phyloP scores from a whole-genome alignment of 2,329 filamentous ascomycete species.

The Onygena corvina region DNA sequence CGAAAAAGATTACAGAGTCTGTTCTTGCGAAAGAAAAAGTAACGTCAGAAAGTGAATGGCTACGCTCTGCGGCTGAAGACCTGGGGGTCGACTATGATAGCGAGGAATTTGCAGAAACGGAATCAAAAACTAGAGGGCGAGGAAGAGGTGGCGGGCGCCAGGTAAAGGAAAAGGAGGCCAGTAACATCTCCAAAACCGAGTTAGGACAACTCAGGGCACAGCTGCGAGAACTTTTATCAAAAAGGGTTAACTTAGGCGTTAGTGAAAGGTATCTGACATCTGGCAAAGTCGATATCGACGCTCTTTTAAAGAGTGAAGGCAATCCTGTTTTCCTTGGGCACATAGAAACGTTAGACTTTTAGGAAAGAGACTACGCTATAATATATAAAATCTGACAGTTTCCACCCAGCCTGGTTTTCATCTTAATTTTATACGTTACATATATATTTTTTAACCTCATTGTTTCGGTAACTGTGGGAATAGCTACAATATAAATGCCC shows the following conservation, averaged over 20 bases:
- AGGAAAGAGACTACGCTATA: no score
- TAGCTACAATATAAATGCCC: no score
- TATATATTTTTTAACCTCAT: no score
- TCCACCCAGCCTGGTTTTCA: no score
- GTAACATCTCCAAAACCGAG: constrained; percentile 59
- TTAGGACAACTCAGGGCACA: constrained; percentile 58
- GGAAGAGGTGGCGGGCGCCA: constrained; percentile 64
- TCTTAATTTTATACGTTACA: no score
- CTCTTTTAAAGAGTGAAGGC: constrained; percentile 53
- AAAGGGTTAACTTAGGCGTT: constrained; percentile 73
- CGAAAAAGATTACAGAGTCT: constrained; percentile 79
- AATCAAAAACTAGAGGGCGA: constrained; percentile 46
- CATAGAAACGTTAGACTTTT: constrained; percentile 37
- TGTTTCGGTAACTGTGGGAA: no score
- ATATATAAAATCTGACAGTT: no score
- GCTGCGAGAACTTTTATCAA: constrained; percentile 55
- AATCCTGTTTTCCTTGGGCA: constrained; percentile 55
- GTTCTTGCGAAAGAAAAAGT: constrained; percentile 77
- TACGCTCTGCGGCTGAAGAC: constrained; percentile 75
- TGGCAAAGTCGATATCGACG: constrained; percentile 70
- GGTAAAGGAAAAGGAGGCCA: constrained; percentile 60
- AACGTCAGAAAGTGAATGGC: constrained; percentile 70
- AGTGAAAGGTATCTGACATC: constrained; percentile 75
- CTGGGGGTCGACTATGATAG: constrained; percentile 88
- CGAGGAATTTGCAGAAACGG: constrained; percentile 60